Evolutionary conservation across 2,329 filamentous ascomycete genomes (phyloP), one percentile per base, ranked within the genome.

Genomic region (Aspergillus felis): DNA sequence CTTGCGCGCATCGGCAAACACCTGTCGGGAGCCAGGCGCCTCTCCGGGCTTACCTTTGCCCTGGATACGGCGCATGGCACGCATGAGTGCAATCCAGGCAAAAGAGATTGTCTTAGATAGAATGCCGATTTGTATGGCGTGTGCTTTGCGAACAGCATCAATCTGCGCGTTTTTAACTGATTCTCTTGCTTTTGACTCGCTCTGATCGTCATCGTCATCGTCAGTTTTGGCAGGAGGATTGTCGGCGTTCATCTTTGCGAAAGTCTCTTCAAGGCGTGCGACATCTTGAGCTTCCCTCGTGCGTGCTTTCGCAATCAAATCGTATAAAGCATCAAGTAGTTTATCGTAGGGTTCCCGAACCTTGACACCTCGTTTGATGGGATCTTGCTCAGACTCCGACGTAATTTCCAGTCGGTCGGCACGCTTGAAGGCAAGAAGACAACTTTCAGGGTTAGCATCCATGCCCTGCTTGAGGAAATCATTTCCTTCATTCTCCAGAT

Each of bases 71-170:
- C 94, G 90, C 85, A 96, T 96, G 3, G 93, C 90, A 52, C 94
- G 87, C 76, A 96, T 95, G 58, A 97, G 81, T 17, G 92, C 91
- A 68, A 97, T 95, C 94, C 94, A 99, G 4, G 92, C 88, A 68
- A 91, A 92, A 0, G 94, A 96, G 55, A 99, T 87, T 1, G 91
- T 93, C 66, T 89, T 87, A 46, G 89, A 93, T 24, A 97, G 82
- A 17, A 89, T 80, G 28, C 88, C 86, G 35, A 87, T 86, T 68
- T 96, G 91, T 4, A 84, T 83, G 7, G 85, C 84, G 68, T 90
- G 89, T 10, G 86, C 86, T 59, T 89, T 84, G 67, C 82, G 80
- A 47, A 86, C 79, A 5, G 80, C 79, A 54, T 84, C 79, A 47
- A 87, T 79, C 64, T 86, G 82, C 20, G 73, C 72, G 41, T 81